Base-by-base conservation (phyloP, 2,329 filamentous ascomycete genomes). In the Sclerotinia borealis region DNA sequence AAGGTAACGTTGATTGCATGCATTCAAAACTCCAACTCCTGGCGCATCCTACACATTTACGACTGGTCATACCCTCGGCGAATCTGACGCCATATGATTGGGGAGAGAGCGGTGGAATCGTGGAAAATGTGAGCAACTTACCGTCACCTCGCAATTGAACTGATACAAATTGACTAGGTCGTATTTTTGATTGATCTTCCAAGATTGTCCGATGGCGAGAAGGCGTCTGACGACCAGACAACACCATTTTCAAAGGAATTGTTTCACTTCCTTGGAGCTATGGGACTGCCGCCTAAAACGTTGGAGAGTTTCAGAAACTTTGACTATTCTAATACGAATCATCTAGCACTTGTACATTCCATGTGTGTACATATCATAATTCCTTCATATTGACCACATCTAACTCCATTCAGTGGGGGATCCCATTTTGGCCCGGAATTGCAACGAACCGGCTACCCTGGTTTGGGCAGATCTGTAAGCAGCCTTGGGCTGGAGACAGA, bases 21-120 rank as follows among this genome's bases (percentile, higher is more conserved):
- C 95, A 98, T 76, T 96, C 92, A 56, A 98, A 99, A 74, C 80
- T 98, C 49, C 93, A 96, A 83, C 77, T 98, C 1, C 81, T 98
- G n/a, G 93, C 92, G 70, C 91, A 92, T 69, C 77, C 83, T 0
- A 77, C 77, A 1, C 87, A 92, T 73, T 76, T 97, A 19, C 85
- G 95, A 8, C 81, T 99, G 50, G 93, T 89, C 1, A 80, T 98
- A 2, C 92, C 95, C 0, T 93, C 89, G 4, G 95, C 92, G 1
- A 99, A 99, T 71, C 79, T 97, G 55, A 87, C 90, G 15, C 81
- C 85, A 9, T 92, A 90, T 71, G 93, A 99, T 73, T 98, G 95
- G 81, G 79, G 55, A 29, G 72, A 74, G 55, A 68, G 63, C 31
- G 91, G 90, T 11, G 91, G 91, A 8, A 77, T 87, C 2, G 90